Percentiles rank a stretch among this genome's conserved stretches.
phyloP scores from a whole-genome alignment of 257 asterid genomes.

The Fraxinus pennsylvanica region DNA sequence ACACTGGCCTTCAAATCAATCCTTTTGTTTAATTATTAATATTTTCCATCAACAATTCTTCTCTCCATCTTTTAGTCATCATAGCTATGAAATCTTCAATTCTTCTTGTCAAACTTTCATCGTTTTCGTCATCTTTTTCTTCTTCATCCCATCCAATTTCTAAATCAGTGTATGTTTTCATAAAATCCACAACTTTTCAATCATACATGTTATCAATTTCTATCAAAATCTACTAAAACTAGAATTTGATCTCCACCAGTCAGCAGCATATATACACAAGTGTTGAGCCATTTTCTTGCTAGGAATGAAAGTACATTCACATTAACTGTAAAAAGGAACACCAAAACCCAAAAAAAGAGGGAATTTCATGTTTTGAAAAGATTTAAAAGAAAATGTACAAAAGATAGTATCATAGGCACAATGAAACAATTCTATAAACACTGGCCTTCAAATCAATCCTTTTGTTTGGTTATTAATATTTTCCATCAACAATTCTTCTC shows the following conservation, averaged over 20 bases:
- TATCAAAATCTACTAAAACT: too few species aligned
- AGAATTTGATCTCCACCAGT: too few species aligned
- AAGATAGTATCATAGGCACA: neutral
- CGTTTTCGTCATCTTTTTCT: neutral
- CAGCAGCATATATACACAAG: too few species aligned
- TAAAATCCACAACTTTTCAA: too few species aligned
- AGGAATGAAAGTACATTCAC: neutral
- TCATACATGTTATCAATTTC: too few species aligned
- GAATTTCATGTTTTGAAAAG: neutral
- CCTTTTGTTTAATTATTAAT: neutral
- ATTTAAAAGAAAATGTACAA: neutral
- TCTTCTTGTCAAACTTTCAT: conserved; percentile 5
- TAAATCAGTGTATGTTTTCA: too few species aligned
- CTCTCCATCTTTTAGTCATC: conserved; percentile 1
- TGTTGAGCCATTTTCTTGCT: neutral
- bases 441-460: neutral
- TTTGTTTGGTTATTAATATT: neutral
- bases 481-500: conserved; percentile 10
- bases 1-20: neutral
- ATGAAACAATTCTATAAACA: neutral
- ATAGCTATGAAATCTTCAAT: conserved; percentile 11
- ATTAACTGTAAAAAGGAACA: neutral
- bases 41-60: conserved; percentile 15
- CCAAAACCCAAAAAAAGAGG: neutral
- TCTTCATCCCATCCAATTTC: neutral